These are phyloP conservation scores for Eucalyptus grandis DNA, from an alignment of 345 rosid species.

Conservation along the genomic window DNA sequence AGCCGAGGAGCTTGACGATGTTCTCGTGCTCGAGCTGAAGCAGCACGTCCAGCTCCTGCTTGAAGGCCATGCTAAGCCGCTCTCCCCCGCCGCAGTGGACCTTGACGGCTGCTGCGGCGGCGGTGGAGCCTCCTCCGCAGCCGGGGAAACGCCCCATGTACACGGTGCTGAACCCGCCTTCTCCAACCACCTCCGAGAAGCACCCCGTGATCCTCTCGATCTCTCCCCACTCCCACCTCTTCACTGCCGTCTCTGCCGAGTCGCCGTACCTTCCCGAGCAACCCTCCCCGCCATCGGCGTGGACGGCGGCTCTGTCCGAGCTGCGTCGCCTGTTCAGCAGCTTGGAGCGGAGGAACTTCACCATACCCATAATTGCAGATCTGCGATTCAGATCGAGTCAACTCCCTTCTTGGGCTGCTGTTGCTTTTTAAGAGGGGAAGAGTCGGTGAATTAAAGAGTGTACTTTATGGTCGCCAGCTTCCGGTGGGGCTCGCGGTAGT, in stretches of 20 bases:
- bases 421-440: neutral
- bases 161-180: conserved; percentile 8
- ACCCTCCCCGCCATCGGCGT: neutral
- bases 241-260: neutral
- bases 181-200: neutral
- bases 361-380: neutral
- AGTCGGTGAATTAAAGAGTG: neutral
- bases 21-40: conserved; percentile 47
- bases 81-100: conserved; percentile 17
- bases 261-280: neutral
- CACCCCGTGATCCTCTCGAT: neutral
- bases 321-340: neutral
- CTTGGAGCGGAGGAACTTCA: neutral
- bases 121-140: neutral
- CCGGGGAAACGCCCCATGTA: neutral
- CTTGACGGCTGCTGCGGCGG: neutral
- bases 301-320: neutral
- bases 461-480: neutral
- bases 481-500: neutral
- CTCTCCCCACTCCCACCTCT: neutral
- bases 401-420: neutral
- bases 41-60: conserved; percentile 65
- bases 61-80: conserved; percentile 47
- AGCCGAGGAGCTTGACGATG: conserved; percentile 70
- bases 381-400: neutral